Base-by-base conservation (phyloP, 2,329 filamentous ascomycete genomes). In the Trichophyton equinum region DNA sequence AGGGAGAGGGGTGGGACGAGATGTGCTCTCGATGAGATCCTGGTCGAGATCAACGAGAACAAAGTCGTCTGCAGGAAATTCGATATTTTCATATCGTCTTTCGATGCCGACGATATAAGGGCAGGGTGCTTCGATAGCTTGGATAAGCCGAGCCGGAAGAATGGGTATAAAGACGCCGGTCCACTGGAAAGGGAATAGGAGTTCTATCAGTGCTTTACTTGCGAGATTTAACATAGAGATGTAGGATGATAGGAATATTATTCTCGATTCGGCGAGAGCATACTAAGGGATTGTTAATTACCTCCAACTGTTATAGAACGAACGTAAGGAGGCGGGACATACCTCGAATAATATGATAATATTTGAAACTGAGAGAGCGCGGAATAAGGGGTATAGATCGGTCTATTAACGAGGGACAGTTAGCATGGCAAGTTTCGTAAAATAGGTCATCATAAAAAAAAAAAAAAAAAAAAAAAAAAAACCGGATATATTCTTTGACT, bases 101-200 rank as follows among this genome's bases (percentile, higher is more conserved):
- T 99, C 94, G 62, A 99, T 89, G 57, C 94, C 94, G 49, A 97
- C 90, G 66, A 99, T 96, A 69, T 97, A 99, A 0, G 94, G 94
- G 68, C 94, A 97, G 2, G 92, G 92, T 0, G 92, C 92, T 68
- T 97, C 94, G 18, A 99, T 81, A 2, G 91, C 92, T 59, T 94
- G 91, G 8, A 99, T 81, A 22, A 99, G 78, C 40, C 92, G 85
- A 7, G 90, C 89, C 4, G 92, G 92, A 7, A 99, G 81, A 38
- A 97, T 82, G 1, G 92, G 92, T 65, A 97, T 96, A 71, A 96
- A 91, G 57, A 97, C 90, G 67, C 91, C 95, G 2, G 89, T 84
- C 92, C 94, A 97, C 65, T 90, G 88, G 59, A 97, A 78, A 6
- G 91, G 92, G 71, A 96, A 99, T 20, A 99, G 77, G 42, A 97